Evolutionary conservation across 2,329 filamentous ascomycete species (phyloP).

Genomic region (Epichloe brachyelytri): DNA sequence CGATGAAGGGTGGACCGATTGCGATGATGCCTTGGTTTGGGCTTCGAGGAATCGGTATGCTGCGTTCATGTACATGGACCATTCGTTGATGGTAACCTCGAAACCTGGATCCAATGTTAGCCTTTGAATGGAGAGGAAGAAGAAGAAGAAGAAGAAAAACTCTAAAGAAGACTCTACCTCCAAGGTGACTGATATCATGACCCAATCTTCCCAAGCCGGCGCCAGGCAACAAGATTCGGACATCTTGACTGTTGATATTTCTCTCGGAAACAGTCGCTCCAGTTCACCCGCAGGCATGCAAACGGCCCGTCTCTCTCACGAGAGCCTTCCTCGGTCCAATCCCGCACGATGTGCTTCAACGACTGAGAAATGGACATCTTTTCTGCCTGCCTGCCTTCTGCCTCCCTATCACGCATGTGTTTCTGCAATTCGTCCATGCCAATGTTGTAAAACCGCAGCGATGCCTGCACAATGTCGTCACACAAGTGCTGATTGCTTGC

Average conservation of each 20-base stretch:
- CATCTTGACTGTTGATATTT: neutral
- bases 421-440: slow-evolving; percentile 29
- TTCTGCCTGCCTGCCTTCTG: slow-evolving; percentile 27
- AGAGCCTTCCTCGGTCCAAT: slow-evolving; percentile 37
- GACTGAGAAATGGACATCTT: slow-evolving; percentile 36
- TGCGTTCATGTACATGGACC: slow-evolving; percentile 44
- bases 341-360: slow-evolving; percentile 43
- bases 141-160: neutral
- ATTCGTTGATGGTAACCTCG: slow-evolving; percentile 43
- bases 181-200: slow-evolving; percentile 33
- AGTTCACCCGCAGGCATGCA: slow-evolving; percentile 24
- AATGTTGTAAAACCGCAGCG: slow-evolving; percentile 34
- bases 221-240: slow-evolving; percentile 37
- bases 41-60: slow-evolving; percentile 36
- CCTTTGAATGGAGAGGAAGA: neutral
- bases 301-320: slow-evolving; percentile 33
- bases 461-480: slow-evolving; percentile 29
- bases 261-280: slow-evolving; percentile 16
- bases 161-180: slow-evolving; percentile 15
- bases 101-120: slow-evolving; percentile 21
- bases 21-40: slow-evolving; percentile 11
- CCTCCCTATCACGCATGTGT: slow-evolving; percentile 25
- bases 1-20: slow-evolving; percentile 35
- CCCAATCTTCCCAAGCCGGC: slow-evolving; percentile 39
- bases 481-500: slow-evolving; percentile 32